Evolutionary conservation across 2,329 filamentous ascomycete genomes (phyloP).

Genomic region (Esteya vermicola): DNA sequence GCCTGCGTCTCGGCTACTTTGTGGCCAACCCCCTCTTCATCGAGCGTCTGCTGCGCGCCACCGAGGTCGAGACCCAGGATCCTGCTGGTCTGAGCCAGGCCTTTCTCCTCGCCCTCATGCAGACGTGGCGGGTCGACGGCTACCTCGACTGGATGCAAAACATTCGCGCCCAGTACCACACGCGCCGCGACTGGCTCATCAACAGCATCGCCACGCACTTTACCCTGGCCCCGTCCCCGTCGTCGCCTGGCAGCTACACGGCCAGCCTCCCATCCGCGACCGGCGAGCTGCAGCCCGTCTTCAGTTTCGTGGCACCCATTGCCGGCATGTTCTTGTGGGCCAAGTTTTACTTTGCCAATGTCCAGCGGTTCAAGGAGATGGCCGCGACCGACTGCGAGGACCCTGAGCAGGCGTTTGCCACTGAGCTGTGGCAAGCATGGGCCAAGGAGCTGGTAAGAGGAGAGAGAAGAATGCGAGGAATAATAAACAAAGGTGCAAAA

Average conservation of each 20-base stretch:
- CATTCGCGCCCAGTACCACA: constrained; percentile 54
- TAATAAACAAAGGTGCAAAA: no score
- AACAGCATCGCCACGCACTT: constrained; percentile 28
- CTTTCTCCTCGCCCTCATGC: constrained; percentile 17
- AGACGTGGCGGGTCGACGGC: constrained; percentile 60
- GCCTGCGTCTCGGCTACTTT: constrained; percentile 54
- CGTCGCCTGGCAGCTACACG: no score
- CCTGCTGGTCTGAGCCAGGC: constrained; percentile 52
- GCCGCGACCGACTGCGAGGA: constrained; percentile 2
- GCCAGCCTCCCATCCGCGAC: no score
- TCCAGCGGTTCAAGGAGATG: background rate
- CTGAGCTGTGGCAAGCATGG: constrained; percentile 8
- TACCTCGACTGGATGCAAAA: constrained; percentile 62
- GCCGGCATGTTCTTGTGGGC: constrained; percentile 20
- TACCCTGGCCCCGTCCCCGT: no score
- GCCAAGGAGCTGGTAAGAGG: constrained; percentile 11
- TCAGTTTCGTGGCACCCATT: constrained; percentile 16
- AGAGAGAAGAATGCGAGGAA: no score
- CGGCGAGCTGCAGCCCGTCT: constrained; percentile 10
- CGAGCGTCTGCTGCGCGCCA: constrained; percentile 16
- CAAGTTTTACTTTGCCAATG: constrained; percentile 14
- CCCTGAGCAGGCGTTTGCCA: constrained; percentile 13
- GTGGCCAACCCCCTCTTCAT: constrained; percentile 16
- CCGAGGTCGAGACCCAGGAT: constrained; percentile 46
- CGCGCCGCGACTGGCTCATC: constrained; percentile 49